Evolutionary conservation across 495 filamentous ascomycete species (phyloP).

Genomic region (Penicillium bovifimosum): DNA sequence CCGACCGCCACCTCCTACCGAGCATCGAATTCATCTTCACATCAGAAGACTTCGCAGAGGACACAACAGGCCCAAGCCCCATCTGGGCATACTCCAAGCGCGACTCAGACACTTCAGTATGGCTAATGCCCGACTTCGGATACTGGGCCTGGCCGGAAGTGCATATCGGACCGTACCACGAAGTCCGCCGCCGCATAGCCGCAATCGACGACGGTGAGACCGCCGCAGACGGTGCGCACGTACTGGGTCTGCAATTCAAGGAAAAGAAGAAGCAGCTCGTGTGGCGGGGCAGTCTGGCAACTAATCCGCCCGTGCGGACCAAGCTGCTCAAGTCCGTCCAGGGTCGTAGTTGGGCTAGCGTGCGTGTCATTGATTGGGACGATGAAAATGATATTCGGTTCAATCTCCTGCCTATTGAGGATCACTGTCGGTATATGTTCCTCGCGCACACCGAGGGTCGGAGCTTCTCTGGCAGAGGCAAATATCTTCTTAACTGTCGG

Average conservation of each 20-base stretch:
- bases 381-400: conserved; percentile 29
- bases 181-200: conserved; percentile 40
- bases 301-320: conserved; percentile 36
- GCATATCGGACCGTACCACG: conserved; percentile 52
- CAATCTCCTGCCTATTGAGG: conserved; percentile 44
- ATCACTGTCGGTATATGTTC: conserved; percentile 59
- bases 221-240: conserved; percentile 8
- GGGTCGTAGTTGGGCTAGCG: conserved; percentile 48
- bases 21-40: conserved; percentile 57
- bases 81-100: conserved; percentile 52
- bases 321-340: conserved; percentile 41
- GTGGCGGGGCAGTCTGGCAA: conserved; percentile 57
- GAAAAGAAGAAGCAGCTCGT: conserved; percentile 60
- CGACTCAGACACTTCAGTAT: conserved; percentile 42
- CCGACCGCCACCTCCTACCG: conserved; percentile 48
- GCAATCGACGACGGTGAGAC: conserved; percentile 30
- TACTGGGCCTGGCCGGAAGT: conserved; percentile 70
- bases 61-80: conserved; percentile 20
- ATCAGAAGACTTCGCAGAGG: conserved; percentile 42
- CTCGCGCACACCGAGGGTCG: conserved; percentile 54
- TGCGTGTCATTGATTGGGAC: conserved; percentile 46
- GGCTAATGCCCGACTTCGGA: conserved; percentile 76
- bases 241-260: conserved; percentile 23
- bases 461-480: conserved; percentile 52
- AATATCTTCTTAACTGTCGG: conserved; percentile 56